Percentiles rank a stretch among this genome's conserved stretches.
phyloP scores from a whole-genome alignment of 345 rosid species.

The Sonneratia caseolaris region DNA sequence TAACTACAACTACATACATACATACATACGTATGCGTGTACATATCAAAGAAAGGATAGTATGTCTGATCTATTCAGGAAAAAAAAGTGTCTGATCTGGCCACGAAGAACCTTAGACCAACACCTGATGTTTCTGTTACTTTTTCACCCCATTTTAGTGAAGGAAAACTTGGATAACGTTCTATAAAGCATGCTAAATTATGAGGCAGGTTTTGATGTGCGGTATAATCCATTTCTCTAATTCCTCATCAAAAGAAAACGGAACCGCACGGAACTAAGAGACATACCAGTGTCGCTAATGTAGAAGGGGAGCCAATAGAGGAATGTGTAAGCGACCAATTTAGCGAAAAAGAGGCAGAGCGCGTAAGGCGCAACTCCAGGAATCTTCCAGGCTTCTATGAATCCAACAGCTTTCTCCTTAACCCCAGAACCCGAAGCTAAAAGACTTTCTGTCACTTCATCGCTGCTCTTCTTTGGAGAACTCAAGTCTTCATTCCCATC shows the following conservation, averaged over 20 bases:
- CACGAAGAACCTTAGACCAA: too few species aligned
- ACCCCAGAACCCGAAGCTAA: constrained; percentile 26
- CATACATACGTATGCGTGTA: not conserved
- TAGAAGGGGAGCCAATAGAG: constrained; percentile 99
- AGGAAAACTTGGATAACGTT: too few species aligned
- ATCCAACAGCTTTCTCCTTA: constrained; percentile 60
- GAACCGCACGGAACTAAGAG: not conserved
- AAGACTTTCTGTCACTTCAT: constrained; percentile 34
- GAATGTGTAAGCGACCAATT: constrained; percentile 91
- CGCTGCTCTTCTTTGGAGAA: constrained; percentile 40
- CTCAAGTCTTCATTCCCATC: constrained; percentile 28
- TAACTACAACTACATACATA: not conserved
- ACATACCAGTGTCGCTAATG: constrained; percentile 79
- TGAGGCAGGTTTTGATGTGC: not conserved
- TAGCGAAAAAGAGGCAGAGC: constrained; percentile 82
- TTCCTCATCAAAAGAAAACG: not conserved
- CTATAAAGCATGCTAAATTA: not conserved
- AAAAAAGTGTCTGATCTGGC: too few species aligned
- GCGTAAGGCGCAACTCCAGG: constrained; percentile 96
- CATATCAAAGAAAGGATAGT: not conserved
- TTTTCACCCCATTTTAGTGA: too few species aligned
- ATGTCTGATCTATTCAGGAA: too few species aligned
- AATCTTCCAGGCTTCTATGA: constrained; percentile 87
- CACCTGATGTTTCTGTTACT: too few species aligned
- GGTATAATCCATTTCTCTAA: not conserved